Evolutionary conservation across 2,329 filamentous ascomycete genomes (phyloP), one percentile per base, ranked within the genome.

Genomic region (Dothistroma septosporum): DNA sequence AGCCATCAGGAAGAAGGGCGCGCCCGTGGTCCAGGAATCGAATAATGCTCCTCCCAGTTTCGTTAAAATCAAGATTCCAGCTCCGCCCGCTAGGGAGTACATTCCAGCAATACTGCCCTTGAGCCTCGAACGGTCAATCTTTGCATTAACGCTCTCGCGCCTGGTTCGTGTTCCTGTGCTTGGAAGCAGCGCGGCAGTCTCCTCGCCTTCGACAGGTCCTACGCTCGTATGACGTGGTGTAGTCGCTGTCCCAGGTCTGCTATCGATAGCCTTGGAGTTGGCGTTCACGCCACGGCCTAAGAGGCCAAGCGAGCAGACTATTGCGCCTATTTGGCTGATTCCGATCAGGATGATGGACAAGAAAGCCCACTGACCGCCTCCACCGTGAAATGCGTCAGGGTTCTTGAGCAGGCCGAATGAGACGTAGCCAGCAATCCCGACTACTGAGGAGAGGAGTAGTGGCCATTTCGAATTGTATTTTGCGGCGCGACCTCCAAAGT

Each of bases 81-180:
- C 89, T 14, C 93, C 94, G 11, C 94, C 94, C 59, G 89, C 92
- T 64, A 96, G 85, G 57, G 90, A 95, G 76, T 99, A 99, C 0
- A 97, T 88, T 1, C 94, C 94, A 0, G 94, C 93, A 66, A 99
- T 94, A 14, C 91, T 93, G 12, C 94, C 94, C 77, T 97, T 97
- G 57, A 97, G 83, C 50, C 84, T 77, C n/a, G 80, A 61, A 8
- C 70, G 66, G 50, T 68, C 70, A 21, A 64, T 61, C 54, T 48
- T 49, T 11, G 16, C 52, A 33, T 55, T 31, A 11, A 21, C 28
- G 50, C 11, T 14, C 14, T 44, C 32, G n/a, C 41, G n/a, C 21
- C 31, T 21, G 4, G 31, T 16, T 2, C 50, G 35, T 11, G 48
- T 46, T 9, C 48, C 53, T 10, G 24, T 32, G 16, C 37, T 35